Evolutionary conservation across 1,139 yeast species (phyloP).

Genomic region (Pichia sp.): DNA sequence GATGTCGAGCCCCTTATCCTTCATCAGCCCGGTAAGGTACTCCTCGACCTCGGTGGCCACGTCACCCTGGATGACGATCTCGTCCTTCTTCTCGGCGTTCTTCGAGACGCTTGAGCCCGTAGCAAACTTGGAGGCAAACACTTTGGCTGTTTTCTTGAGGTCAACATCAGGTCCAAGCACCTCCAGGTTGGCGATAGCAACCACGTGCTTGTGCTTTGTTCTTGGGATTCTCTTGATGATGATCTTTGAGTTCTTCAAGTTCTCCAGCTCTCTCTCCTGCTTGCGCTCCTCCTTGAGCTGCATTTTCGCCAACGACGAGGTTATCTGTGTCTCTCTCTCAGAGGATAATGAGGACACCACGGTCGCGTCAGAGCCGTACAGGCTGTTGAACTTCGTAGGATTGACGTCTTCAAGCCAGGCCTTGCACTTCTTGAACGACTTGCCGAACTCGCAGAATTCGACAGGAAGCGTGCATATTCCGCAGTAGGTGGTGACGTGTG

Average conservation of each 20-base stretch:
- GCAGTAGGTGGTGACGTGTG: slow-evolving; percentile 48
- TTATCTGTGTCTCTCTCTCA: slow-evolving; percentile 79
- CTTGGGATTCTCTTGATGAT: slow-evolving; percentile 83
- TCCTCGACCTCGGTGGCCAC: slow-evolving; percentile 88
- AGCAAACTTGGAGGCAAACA: slow-evolving; percentile 91
- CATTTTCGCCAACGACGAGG: slow-evolving; percentile 75
- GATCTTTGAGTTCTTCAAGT: slow-evolving; percentile 75
- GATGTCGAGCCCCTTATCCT: slow-evolving; percentile 81
- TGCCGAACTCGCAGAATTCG: slow-evolving; percentile 93
- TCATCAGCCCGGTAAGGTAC: slow-evolving; percentile 64
- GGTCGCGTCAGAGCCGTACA: slow-evolving; percentile 58
- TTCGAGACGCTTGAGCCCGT: slow-evolving; percentile 94
- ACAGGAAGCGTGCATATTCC: slow-evolving; percentile 85
- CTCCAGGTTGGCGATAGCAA: slow-evolving; percentile 83
- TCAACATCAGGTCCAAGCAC: slow-evolving; percentile 71
- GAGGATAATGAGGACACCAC: slow-evolving; percentile 46
- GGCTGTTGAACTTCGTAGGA: slow-evolving; percentile 50
- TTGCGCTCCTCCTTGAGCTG: slow-evolving; percentile 88
- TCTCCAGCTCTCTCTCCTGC: slow-evolving; percentile 78
- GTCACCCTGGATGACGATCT: slow-evolving; percentile 90
- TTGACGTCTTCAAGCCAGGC: slow-evolving; percentile 69
- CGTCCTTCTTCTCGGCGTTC: slow-evolving; percentile 88
- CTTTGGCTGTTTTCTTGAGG: slow-evolving; percentile 84
- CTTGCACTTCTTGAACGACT: slow-evolving; percentile 74
- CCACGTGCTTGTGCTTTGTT: slow-evolving; percentile 82